Conservation (phyloP, 306 rosid species). For the Ormosia emarginata region DNA sequence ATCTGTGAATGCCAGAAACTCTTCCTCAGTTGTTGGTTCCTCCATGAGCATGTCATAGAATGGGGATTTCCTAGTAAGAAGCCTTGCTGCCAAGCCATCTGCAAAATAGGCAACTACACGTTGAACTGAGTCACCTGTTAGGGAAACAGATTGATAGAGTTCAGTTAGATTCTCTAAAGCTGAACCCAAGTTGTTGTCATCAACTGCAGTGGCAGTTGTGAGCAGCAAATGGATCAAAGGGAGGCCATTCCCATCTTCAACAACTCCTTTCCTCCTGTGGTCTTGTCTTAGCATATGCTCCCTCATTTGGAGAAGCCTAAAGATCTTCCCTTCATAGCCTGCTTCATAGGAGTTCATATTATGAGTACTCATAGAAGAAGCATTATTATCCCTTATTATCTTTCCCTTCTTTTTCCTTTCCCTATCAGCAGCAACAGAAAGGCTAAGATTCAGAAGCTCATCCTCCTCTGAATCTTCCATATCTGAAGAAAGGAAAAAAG, state of each 20-base stretch:
- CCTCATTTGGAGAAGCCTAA: constrained; percentile 67
- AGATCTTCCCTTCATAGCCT: constrained; percentile 60
- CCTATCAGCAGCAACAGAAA: constrained; percentile 44
- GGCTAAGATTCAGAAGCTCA: constrained; percentile 73
- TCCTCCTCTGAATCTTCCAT: constrained; percentile 68
- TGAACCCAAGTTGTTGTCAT: constrained; percentile 35
- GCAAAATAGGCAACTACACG: constrained; percentile 65
- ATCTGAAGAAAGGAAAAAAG: background rate
- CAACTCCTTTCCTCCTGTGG: constrained; percentile 12
- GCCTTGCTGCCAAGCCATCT: constrained; percentile 56
- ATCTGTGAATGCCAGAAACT: constrained; percentile 55
- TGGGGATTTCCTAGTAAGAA: constrained; percentile 60
- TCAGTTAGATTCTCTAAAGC: constrained; percentile 50
- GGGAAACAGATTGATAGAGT: constrained; percentile 49
- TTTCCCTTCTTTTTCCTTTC: constrained; percentile 56
- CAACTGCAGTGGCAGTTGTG: constrained; percentile 47
- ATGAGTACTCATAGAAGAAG: constrained; percentile 19
- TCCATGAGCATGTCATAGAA: constrained; percentile 62
- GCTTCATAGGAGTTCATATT: constrained; percentile 36
- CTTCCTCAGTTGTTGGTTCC: constrained; percentile 57
- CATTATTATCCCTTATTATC: constrained; percentile 6
- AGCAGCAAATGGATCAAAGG: constrained; percentile 62
- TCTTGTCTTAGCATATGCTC: constrained; percentile 63
- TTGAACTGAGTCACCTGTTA: constrained; percentile 59
- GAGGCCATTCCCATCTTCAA: constrained; percentile 45